These are phyloP conservation scores for Populus ilicifolia DNA, from an alignment of 345 rosid species.

Conservation along the genomic window DNA sequence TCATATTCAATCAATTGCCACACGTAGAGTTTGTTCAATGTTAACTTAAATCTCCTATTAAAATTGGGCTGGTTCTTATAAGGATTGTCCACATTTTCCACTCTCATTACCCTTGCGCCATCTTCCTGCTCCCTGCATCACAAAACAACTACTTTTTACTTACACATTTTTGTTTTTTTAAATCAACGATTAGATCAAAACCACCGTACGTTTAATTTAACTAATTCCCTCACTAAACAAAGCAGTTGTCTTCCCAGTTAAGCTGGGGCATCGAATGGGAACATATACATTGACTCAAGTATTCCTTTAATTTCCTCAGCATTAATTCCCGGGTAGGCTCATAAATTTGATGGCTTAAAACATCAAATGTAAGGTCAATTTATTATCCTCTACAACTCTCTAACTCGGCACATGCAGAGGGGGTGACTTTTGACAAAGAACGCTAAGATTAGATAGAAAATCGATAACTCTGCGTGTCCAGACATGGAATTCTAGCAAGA, in stretches of 20 bases:
- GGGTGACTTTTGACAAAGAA: neutral
- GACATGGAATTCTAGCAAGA: neutral
- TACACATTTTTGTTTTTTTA: too few relatives aligned
- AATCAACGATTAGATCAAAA: too few relatives aligned
- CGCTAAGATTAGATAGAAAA: neutral
- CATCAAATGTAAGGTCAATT: neutral
- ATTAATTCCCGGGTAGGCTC: neutral
- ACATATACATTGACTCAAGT: neutral
- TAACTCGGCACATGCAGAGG: neutral
- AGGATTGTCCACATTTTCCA: slow-evolving; percentile 83
- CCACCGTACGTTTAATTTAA: too few relatives aligned
- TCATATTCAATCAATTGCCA: slow-evolving; percentile 83
- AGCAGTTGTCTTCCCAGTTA: too few relatives aligned
- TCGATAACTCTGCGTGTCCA: neutral
- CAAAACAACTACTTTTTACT: slow-evolving; percentile 9
- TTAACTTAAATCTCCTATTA: slow-evolving; percentile 70
- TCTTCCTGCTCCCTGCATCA: slow-evolving; percentile 71
- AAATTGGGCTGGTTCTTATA: slow-evolving; percentile 60
- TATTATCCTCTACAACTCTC: neutral
- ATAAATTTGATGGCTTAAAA: neutral
- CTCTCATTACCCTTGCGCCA: slow-evolving; percentile 77
- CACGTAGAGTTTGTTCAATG: slow-evolving; percentile 86
- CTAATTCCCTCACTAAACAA: too few relatives aligned
- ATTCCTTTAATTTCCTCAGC: too few relatives aligned
- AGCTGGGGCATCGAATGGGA: neutral